These are phyloP conservation scores for Suillus clintonianus DNA, from an alignment of 768 basidiomycete genomes.

Conservation along the genomic window DNA sequence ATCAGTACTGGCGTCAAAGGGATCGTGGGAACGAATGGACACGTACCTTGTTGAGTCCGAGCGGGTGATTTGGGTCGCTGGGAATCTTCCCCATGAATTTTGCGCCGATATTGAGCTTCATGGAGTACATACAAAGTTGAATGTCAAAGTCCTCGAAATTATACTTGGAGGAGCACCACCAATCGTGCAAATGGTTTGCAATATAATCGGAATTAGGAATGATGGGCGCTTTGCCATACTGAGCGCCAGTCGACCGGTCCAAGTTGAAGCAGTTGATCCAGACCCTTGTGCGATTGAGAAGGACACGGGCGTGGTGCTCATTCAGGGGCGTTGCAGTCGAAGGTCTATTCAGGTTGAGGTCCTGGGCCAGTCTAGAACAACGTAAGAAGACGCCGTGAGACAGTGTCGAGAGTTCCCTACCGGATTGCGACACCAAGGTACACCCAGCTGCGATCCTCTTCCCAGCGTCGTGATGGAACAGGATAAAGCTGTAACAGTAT, in stretches of 20 bases:
- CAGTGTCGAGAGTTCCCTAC: constrained; percentile 37
- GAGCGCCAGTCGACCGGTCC: constrained; percentile 84
- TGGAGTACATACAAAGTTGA: constrained; percentile 76
- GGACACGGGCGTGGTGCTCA: constrained; percentile 80
- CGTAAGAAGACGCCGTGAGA: constrained; percentile 5
- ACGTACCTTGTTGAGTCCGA: constrained; percentile 70
- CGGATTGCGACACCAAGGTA: constrained; percentile 88
- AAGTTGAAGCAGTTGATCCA: constrained; percentile 93
- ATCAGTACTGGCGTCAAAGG: constrained; percentile 2
- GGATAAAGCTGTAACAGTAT: constrained; percentile 77
- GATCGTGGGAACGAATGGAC: background rate
- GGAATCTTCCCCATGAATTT: constrained; percentile 65
- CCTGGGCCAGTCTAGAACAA: constrained; percentile 73
- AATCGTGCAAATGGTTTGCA: constrained; percentile 65
- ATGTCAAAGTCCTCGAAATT: constrained; percentile 79
- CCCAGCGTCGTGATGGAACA: constrained; percentile 76
- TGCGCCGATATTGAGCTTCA: constrained; percentile 66
- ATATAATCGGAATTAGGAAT: constrained; percentile 78
- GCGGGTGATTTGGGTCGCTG: constrained; percentile 72
- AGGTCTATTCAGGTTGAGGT: constrained; percentile 85
- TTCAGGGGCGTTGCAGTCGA: constrained; percentile 72
- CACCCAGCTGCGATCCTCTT: constrained; percentile 88
- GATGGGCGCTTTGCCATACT: constrained; percentile 87
- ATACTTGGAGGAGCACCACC: constrained; percentile 69
- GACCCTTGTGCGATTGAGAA: constrained; percentile 85